A percentile compares a stretch with the other conserved stretches of the same genome.
phyloP scores from a whole-genome alignment of 148 eudicot genomes.

The Tetragonia tetragonoides region DNA sequence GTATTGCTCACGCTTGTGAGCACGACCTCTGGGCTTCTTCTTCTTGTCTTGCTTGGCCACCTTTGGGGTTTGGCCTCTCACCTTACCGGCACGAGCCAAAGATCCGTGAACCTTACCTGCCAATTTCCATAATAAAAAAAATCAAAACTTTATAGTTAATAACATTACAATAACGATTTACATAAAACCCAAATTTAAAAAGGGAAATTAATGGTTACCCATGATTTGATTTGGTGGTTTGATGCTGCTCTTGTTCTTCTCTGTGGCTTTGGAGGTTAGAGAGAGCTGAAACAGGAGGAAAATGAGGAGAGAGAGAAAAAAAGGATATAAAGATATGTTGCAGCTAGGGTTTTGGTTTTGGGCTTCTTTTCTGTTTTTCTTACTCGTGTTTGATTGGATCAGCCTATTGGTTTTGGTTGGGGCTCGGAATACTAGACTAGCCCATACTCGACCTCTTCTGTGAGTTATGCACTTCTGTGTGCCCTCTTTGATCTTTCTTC shows the following conservation, averaged over 20 bases:
- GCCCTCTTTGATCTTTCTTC: too few species aligned
- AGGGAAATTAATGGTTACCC: neutral
- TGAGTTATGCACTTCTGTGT: too few species aligned
- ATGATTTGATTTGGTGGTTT: neutral
- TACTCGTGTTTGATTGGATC: too few species aligned
- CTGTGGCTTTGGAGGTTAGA: neutral
- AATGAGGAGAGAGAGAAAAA: neutral
- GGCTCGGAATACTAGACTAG: too few species aligned
- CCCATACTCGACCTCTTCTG: too few species aligned
- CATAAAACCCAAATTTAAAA: neutral
- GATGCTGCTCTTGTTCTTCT: neutral
- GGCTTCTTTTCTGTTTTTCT: too few species aligned
- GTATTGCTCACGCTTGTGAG: slow-evolving; percentile 89
- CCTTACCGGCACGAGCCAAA: slow-evolving; percentile 94
- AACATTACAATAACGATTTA: neutral
- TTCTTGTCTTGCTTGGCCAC: slow-evolving; percentile 93
- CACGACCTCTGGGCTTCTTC: slow-evolving; percentile 95
- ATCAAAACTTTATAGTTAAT: neutral
- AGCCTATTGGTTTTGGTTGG: too few species aligned
- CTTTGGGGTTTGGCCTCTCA: slow-evolving; percentile 90
- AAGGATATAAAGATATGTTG: neutral
- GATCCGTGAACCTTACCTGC: slow-evolving; percentile 94
- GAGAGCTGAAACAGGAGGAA: neutral
- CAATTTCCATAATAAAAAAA: neutral
- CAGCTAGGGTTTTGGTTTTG: neutral